These are phyloP conservation scores for Amylocystis lapponica DNA, from an alignment of 768 basidiomycete species.

Conservation along the genomic window DNA sequence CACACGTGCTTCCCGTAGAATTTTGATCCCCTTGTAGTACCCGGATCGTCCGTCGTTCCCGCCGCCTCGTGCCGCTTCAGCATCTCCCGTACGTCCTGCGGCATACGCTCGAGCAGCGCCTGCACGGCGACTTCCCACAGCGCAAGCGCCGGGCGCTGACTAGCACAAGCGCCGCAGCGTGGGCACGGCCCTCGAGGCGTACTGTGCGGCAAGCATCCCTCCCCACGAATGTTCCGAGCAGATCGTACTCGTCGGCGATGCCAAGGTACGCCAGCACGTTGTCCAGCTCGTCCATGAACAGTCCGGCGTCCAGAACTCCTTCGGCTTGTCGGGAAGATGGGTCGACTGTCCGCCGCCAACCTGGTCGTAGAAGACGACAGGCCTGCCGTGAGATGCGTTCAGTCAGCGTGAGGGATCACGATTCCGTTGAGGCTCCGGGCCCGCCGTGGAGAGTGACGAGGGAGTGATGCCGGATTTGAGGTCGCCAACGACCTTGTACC, in stretches of 20 bases:
- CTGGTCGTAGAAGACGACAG: constrained; percentile 48
- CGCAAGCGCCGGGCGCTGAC: constrained; percentile 38
- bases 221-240: constrained; percentile 58
- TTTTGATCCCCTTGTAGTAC: constrained; percentile 37
- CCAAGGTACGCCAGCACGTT: constrained; percentile 40
- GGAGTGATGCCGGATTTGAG: constrained; percentile 23
- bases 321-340: constrained; percentile 32
- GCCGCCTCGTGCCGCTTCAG: constrained; percentile 40
- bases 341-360: constrained; percentile 42
- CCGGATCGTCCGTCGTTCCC: constrained; percentile 35
- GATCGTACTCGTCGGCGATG: constrained; percentile 32
- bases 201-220: constrained; percentile 41
- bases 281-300: constrained; percentile 50
- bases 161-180: constrained; percentile 38
- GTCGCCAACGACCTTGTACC: constrained; percentile 39
- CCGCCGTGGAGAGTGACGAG: constrained; percentile 45
- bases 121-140: constrained; percentile 29
- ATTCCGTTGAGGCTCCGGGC: constrained; percentile 37
- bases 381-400: constrained; percentile 23
- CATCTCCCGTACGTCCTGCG: constrained; percentile 31
- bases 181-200: too few species aligned
- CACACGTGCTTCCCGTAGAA: constrained; percentile 40
- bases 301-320: constrained; percentile 38
- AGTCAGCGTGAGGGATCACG: constrained; percentile 32
- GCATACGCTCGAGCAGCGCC: constrained; percentile 21